Percentiles rank a stretch among this genome's conserved stretches.
Evolutionary conservation across 495 filamentous ascomycete species (phyloP).

Genomic region (Penicillium cinerascens): DNA sequence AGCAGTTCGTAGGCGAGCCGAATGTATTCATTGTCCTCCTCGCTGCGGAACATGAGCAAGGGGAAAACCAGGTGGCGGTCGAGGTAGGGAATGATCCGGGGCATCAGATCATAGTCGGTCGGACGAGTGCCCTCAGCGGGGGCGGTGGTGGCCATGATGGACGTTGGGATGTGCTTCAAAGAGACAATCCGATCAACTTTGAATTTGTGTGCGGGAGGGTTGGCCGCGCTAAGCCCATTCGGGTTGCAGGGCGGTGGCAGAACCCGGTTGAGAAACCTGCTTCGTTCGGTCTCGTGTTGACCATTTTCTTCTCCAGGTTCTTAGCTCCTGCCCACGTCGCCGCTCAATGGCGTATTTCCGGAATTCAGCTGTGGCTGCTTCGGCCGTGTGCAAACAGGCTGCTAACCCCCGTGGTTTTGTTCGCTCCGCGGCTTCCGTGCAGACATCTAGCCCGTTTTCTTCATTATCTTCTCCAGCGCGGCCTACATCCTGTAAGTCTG

Average conservation of each 20-base stretch:
- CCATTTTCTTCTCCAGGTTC: slow-evolving; percentile 16
- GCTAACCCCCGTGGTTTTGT: slow-evolving; percentile 25
- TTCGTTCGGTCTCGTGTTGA: slow-evolving; percentile 6
- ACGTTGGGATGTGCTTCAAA: slow-evolving; percentile 18
- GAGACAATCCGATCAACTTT: slow-evolving; percentile 18
- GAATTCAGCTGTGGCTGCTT: slow-evolving; percentile 30
- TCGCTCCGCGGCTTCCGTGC: slow-evolving; percentile 32
- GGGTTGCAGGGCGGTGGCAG: slow-evolving; percentile 32
- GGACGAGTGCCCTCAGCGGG: slow-evolving; percentile 51
- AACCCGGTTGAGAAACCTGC: slow-evolving; percentile 28
- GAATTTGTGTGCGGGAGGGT: slow-evolving; percentile 46
- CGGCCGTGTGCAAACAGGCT: slow-evolving; percentile 37
- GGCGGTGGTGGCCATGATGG: slow-evolving; percentile 65
- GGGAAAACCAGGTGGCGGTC: slow-evolving; percentile 96
- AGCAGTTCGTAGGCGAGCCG: slow-evolving; percentile 87
- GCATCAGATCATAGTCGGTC: slow-evolving; percentile 73
- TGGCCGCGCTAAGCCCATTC: slow-evolving; percentile 35
- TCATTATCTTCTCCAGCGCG: slow-evolving; percentile 30
- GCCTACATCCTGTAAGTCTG: slow-evolving; percentile 32
- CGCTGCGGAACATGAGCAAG: slow-evolving; percentile 81
- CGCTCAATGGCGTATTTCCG: slow-evolving; percentile 37
- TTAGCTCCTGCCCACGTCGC: slow-evolving; percentile 9
- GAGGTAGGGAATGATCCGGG: slow-evolving; percentile 85
- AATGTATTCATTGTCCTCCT: slow-evolving; percentile 63
- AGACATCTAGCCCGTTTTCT: slow-evolving; percentile 34